phyloP scores from a whole-genome alignment of 352 stramenopile genomes.

The Phytophthora constricta region DNA sequence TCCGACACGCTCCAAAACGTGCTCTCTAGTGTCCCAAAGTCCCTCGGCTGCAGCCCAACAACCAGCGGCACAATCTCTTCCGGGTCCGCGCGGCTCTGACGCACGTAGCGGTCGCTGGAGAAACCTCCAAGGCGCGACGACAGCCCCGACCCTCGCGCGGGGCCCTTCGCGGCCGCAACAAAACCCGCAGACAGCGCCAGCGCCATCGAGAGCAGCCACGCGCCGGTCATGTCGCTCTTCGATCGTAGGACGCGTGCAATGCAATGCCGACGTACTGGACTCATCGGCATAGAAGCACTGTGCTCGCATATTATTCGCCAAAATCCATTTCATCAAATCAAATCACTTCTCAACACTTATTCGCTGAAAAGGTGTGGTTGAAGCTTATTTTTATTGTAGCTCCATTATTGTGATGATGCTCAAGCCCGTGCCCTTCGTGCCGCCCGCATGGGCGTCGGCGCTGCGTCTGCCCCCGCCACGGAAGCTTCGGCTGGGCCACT shows the following conservation, averaged over 20 bases:
- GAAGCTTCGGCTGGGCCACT: conserved; percentile 75
- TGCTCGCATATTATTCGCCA: not conserved
- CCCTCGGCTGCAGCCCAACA: conserved; percentile 51
- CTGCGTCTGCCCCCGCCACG: conserved; percentile 52
- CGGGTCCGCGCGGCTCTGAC: conserved; percentile 35
- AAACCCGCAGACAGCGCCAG: conserved; percentile 15
- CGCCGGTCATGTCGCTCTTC: conserved; percentile 11
- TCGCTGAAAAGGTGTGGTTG: not conserved
- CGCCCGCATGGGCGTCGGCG: conserved; percentile 62
- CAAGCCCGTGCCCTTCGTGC: conserved; percentile 62
- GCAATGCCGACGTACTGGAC: conserved; percentile 2
- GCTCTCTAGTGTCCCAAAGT: conserved; percentile 62
- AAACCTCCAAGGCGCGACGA: conserved; percentile 34
- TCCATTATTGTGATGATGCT: conserved; percentile 49
- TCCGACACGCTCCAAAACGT: conserved; percentile 62
- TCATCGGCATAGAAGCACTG: not conserved
- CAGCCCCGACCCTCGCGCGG: not conserved
- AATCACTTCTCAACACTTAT: not conserved
- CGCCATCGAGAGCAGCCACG: conserved; percentile 28
- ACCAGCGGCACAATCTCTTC: conserved; percentile 58
- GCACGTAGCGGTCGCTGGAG: conserved; percentile 42
- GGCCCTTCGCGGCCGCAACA: not conserved
- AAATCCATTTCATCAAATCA: not conserved
- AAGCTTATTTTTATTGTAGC: not conserved
- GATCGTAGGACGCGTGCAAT: not conserved